Percentiles rank a stretch among this genome's conserved stretches.
Conservation (phyloP, 371 early-diverging fungal species). For the Syncephalastrum sp. region DNA sequence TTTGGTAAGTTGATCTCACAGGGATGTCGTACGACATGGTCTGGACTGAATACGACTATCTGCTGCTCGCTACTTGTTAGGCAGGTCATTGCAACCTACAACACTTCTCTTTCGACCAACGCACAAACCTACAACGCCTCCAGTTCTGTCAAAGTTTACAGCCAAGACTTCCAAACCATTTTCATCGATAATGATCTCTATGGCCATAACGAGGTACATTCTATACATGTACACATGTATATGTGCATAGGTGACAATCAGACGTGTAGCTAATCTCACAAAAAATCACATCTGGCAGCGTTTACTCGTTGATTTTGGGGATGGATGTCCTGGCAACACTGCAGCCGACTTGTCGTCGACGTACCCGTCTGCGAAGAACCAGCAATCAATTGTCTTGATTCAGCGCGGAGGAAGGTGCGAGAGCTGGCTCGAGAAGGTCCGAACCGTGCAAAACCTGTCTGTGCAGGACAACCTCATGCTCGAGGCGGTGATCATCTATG, state of each 20-base stretch:
- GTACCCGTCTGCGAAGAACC: slow-evolving; percentile 6
- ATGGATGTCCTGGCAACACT: slow-evolving; percentile 6
- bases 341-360: slow-evolving; percentile 2
- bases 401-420: slow-evolving; percentile 21
- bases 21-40: not conserved
- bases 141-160: slow-evolving; percentile 29
- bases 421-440: slow-evolving; percentile 35
- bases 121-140: slow-evolving; percentile 15
- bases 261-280: too few species aligned
- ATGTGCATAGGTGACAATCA: not conserved
- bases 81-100: not conserved
- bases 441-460: slow-evolving; percentile 19
- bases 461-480: slow-evolving; percentile 18
- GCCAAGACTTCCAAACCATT: slow-evolving; percentile 42
- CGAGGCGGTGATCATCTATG: slow-evolving; percentile 30
- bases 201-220: slow-evolving; percentile 29
- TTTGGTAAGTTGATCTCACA: slow-evolving; percentile 5
- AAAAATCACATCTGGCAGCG: slow-evolving; percentile 3
- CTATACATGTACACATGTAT: not conserved
- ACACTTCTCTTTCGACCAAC: slow-evolving; percentile 19
- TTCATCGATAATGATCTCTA: slow-evolving; percentile 25
- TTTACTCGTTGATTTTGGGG: slow-evolving; percentile 17
- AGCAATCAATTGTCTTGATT: slow-evolving; percentile 30
- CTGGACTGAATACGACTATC: not conserved
- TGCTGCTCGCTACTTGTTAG: not conserved